phyloP scores from a whole-genome alignment of 495 filamentous ascomycete species.

The Gamarada debralockiae region DNA sequence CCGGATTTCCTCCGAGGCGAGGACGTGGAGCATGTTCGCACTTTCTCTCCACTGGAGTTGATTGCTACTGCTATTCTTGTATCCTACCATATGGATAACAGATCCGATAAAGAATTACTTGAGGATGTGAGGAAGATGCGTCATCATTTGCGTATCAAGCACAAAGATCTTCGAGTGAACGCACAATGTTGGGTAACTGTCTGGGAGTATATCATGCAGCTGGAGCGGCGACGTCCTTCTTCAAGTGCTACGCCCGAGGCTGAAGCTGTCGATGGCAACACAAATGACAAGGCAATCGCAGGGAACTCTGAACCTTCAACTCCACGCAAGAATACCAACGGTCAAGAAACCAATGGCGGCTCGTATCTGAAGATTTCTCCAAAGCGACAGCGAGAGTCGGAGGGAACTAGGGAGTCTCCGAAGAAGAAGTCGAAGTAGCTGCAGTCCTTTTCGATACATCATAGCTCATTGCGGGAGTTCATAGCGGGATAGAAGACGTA shows the following conservation, averaged over 20 bases:
- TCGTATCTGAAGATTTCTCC: too few relatives aligned
- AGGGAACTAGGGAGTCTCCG: too few relatives aligned
- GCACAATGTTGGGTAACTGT: slow-evolving; percentile 31
- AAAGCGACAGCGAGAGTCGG: too few relatives aligned
- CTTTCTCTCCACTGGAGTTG: slow-evolving; percentile 44
- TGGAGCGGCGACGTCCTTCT: slow-evolving; percentile 7
- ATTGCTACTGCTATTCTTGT: slow-evolving; percentile 39
- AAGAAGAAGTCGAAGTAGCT: too few relatives aligned
- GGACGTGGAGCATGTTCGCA: slow-evolving; percentile 18
- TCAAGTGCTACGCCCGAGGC: neutral
- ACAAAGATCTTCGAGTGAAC: slow-evolving; percentile 39
- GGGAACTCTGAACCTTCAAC: too few relatives aligned
- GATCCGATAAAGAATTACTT: slow-evolving; percentile 31
- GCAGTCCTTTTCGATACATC: too few relatives aligned
- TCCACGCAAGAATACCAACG: too few relatives aligned
- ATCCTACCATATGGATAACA: slow-evolving; percentile 32
- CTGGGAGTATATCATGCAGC: slow-evolving; percentile 34
- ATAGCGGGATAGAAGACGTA: too few relatives aligned
- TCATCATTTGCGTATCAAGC: slow-evolving; percentile 27
- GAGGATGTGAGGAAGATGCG: slow-evolving; percentile 39
- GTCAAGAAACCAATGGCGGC: too few relatives aligned
- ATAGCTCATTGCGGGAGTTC: too few relatives aligned
- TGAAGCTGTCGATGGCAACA: neutral
- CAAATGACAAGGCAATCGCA: neutral
- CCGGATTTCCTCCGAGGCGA: slow-evolving; percentile 15